phyloP scores from a whole-genome alignment of 768 basidiomycete species.

The Hemileccinum impolitum region DNA sequence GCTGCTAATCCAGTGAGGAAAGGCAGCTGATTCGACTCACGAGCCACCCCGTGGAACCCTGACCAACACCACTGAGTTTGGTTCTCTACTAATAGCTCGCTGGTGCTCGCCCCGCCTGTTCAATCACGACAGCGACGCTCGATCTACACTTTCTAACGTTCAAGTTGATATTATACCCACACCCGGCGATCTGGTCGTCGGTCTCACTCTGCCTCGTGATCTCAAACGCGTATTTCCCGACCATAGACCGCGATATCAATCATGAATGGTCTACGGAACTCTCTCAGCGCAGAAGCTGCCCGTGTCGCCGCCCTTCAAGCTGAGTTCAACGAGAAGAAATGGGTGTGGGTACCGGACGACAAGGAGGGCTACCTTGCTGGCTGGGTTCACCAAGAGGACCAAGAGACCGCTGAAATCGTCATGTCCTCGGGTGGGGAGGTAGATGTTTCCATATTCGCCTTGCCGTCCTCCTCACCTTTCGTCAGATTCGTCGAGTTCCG shows the following conservation, averaged over 20 bases:
- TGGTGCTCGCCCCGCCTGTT: background rate
- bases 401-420: conserved; percentile 78
- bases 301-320: conserved; percentile 87
- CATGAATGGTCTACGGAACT: conserved; percentile 50
- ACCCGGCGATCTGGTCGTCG: background rate
- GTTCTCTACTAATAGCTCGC: background rate
- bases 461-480: conserved; percentile 6
- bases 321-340: conserved; percentile 96
- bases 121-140: conserved; percentile 4
- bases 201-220: conserved; percentile 5
- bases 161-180: conserved; percentile 6
- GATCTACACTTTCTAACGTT: background rate
- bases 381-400: conserved; percentile 87
- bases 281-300: conserved; percentile 68
- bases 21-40: no score
- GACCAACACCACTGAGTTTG: no score
- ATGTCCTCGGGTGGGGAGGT: conserved; percentile 86
- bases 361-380: conserved; percentile 92
- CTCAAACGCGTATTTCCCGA: conserved; percentile 12
- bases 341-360: conserved; percentile 97
- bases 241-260: conserved; percentile 4
- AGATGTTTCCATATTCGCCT: conserved; percentile 13
- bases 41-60: no score
- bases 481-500: conserved; percentile 63
- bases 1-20: no score